Percentiles rank a stretch among this genome's conserved stretches.
These are phyloP conservation scores for Candida corydali DNA, from an alignment of 805 yeast genomes.

Conservation along the genomic window DNA sequence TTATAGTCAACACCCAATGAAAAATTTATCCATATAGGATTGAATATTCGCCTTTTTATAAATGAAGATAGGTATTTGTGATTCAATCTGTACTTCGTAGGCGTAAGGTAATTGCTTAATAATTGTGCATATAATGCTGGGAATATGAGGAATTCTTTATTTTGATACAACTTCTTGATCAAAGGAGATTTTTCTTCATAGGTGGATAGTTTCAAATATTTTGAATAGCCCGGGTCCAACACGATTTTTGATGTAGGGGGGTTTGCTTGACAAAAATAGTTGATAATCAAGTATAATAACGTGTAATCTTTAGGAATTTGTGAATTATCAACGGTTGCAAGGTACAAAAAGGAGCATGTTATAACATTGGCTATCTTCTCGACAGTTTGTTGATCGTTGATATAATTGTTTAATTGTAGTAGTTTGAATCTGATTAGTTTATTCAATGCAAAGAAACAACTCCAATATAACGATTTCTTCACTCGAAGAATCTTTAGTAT, in stretches of 20 bases:
- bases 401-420: neutral
- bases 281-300: slow-evolving; percentile 28
- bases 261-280: slow-evolving; percentile 26
- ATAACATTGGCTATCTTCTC: slow-evolving; percentile 17
- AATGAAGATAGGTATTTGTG: slow-evolving; percentile 30
- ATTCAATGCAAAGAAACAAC: slow-evolving; percentile 2
- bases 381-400: neutral
- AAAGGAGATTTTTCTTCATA: slow-evolving; percentile 14
- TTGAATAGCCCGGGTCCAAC: slow-evolving; percentile 22
- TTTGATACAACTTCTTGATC: slow-evolving; percentile 19
- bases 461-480: slow-evolving; percentile 1
- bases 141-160: slow-evolving; percentile 30
- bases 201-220: slow-evolving; percentile 20
- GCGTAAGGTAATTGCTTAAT: slow-evolving; percentile 38
- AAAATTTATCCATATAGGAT: slow-evolving; percentile 41
- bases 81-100: slow-evolving; percentile 31
- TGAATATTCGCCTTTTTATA: slow-evolving; percentile 27
- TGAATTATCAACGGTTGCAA: slow-evolving; percentile 21
- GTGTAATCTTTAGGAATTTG: slow-evolving; percentile 36
- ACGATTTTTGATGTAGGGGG: slow-evolving; percentile 30
- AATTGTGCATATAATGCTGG: slow-evolving; percentile 37
- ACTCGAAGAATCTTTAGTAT: neutral
- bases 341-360: slow-evolving; percentile 20
- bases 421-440: neutral
- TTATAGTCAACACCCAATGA: slow-evolving; percentile 22